Percentiles rank a stretch among this genome's conserved stretches.
These are phyloP conservation scores for Chenopodium berlandieri DNA, from an alignment of 148 eudicot species.

Conservation along the genomic window DNA sequence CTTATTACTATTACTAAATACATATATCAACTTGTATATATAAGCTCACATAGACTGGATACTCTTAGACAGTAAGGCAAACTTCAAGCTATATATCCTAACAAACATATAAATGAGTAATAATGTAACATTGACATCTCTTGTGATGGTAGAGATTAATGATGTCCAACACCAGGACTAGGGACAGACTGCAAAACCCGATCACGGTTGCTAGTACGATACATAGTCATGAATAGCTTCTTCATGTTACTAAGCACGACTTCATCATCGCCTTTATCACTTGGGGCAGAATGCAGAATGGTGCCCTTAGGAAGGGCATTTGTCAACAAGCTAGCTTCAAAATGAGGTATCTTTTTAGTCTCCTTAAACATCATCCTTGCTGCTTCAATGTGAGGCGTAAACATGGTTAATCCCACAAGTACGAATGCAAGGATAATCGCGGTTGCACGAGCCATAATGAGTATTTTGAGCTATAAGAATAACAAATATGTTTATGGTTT, in stretches of 20 bases:
- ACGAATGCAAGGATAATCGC: not conserved
- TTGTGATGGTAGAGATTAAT: not conserved
- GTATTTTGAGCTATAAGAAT: not conserved
- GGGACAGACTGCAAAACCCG: constrained; percentile 28
- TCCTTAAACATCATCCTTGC: not conserved
- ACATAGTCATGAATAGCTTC: not conserved
- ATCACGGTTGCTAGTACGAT: not conserved
- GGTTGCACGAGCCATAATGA: constrained; percentile 1
- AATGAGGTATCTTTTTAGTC: not conserved
- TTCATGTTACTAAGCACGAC: not conserved
- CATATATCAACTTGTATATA: too few species aligned
- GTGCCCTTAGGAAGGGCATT: constrained; percentile 12
- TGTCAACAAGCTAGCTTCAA: not conserved
- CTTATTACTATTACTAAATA: too few species aligned
- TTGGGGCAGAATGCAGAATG: not conserved
- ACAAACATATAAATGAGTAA: not conserved
- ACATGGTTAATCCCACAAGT: constrained; percentile 7
- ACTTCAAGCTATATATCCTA: too few species aligned
- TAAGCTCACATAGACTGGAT: too few species aligned
- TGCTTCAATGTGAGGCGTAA: not conserved
- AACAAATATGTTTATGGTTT: not conserved
- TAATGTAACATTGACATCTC: not conserved
- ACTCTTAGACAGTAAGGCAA: too few species aligned
- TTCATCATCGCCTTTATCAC: not conserved
- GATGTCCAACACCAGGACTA: constrained; percentile 35